Evolutionary conservation across 495 filamentous ascomycete species (phyloP).

Genomic region (Annulohypoxylon maeteangense): DNA sequence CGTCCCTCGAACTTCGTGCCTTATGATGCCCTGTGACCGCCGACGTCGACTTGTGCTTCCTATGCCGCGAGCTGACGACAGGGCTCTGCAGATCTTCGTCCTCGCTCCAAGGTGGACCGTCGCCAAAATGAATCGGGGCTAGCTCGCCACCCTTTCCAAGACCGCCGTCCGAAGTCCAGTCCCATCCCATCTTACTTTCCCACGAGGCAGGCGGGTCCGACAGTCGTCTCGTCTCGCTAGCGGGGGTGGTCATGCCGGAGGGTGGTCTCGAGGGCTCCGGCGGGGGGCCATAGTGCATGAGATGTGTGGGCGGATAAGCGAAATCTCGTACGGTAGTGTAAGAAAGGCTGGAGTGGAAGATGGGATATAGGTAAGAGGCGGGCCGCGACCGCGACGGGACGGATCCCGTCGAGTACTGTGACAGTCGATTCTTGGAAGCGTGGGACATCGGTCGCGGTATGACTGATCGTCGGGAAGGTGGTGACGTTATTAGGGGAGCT

Average conservation of each 20-base stretch:
- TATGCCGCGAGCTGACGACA: conserved; percentile 79
- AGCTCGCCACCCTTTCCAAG: conserved; percentile 69
- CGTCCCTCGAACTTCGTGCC: conserved; percentile 57
- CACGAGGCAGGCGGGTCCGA: conserved; percentile 81
- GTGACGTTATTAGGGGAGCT: conserved; percentile 71
- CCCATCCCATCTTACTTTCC: conserved; percentile 67
- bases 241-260: conserved; percentile 85
- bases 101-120: conserved; percentile 96
- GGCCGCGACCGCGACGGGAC: conserved; percentile 80
- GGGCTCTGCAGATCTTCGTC: conserved; percentile 96
- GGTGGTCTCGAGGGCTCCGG: conserved; percentile 72
- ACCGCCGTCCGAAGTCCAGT: conserved; percentile 57
- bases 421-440: conserved; percentile 74
- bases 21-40: conserved; percentile 53
- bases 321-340: conserved; percentile 96
- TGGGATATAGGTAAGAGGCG: conserved; percentile 77
- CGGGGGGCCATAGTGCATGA: conserved; percentile 92
- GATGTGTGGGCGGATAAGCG: conserved; percentile 84
- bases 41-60: conserved; percentile 81
- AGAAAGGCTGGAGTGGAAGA: conserved; percentile 87
- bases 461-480: conserved; percentile 65
- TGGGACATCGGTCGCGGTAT: conserved; percentile 74
- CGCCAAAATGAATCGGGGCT: conserved; percentile 85
- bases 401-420: conserved; percentile 75
- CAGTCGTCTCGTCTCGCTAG: conserved; percentile 80